phyloP scores from a whole-genome alignment of 768 basidiomycete species.

The Daedaleopsis sinensis region DNA sequence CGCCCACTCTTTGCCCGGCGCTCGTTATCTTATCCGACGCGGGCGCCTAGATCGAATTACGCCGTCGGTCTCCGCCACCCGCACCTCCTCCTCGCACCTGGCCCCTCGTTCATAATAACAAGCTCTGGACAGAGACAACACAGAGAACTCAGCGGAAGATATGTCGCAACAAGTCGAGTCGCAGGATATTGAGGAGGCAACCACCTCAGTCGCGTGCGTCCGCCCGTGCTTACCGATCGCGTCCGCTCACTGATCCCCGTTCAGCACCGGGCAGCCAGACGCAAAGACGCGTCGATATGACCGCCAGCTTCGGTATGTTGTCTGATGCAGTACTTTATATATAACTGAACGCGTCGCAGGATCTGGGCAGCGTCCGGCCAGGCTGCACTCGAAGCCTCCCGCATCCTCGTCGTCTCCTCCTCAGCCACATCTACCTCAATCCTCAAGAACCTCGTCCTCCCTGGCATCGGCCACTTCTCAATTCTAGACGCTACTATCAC shows the following conservation, averaged over 20 bases:
- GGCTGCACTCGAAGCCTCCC: conserved; percentile 80
- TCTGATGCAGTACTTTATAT: background rate
- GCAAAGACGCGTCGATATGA: conserved; percentile 91
- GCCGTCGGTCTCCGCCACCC: background rate
- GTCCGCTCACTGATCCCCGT: conserved; percentile 8
- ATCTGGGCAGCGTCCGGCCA: conserved; percentile 96
- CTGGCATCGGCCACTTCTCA: conserved; percentile 95
- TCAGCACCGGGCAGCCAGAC: conserved; percentile 67
- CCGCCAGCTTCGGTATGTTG: conserved; percentile 82
- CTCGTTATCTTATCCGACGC: background rate
- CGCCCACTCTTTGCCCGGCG: background rate
- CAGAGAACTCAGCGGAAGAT: background rate
- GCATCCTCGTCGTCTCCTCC: conserved; percentile 78
- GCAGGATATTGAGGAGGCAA: conserved; percentile 51
- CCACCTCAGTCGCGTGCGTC: conserved; percentile 43
- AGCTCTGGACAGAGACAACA: background rate
- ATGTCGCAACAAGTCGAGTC: conserved; percentile 35
- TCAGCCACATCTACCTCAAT: conserved; percentile 86
- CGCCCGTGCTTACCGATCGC: background rate
- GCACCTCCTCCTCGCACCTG: background rate
- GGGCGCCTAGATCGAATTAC: conserved; percentile 8
- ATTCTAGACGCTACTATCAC: conserved; percentile 72
- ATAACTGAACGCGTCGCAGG: conserved; percentile 3
- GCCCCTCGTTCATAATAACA: no score
- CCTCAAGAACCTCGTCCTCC: conserved; percentile 95